Conservation (phyloP, 192 early-diverging fungal genomes). For the Physocladia obscura region DNA sequence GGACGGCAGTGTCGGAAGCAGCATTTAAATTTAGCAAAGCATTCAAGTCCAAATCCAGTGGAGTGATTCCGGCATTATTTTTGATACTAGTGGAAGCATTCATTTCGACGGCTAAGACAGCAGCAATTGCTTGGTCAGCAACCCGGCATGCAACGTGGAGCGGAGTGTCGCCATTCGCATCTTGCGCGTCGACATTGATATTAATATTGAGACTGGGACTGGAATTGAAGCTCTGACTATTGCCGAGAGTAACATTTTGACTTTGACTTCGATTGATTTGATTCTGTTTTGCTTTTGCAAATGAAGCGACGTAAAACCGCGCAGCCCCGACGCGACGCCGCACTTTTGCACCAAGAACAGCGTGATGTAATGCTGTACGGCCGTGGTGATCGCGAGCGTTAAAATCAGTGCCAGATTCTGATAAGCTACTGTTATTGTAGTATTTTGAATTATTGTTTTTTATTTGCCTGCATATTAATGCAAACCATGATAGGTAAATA, state of each 20-base stretch:
- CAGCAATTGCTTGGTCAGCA: constrained; percentile 76
- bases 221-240: constrained; percentile 37
- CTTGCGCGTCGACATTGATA: constrained; percentile 66
- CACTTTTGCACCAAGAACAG: constrained; percentile 67
- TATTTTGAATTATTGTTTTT: too few species aligned
- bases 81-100: constrained; percentile 69
- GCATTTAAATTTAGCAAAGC: too few species aligned
- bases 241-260: not conserved
- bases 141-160: constrained; percentile 82
- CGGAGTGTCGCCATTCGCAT: constrained; percentile 75
- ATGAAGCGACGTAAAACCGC: constrained; percentile 88
- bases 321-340: constrained; percentile 71
- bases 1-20: too few species aligned
- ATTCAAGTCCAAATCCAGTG: constrained; percentile 62
- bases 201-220: too few species aligned
- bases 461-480: too few species aligned
- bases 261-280: not conserved
- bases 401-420: too few species aligned
- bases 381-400: constrained; percentile 75
- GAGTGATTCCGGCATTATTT: constrained; percentile 76
- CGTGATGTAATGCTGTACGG: constrained; percentile 91
- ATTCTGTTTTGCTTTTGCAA: not conserved
- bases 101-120: constrained; percentile 52
- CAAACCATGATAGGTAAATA: too few species aligned
- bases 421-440: too few species aligned